phyloP scores from a whole-genome alignment of 306 rosid species.

The Citrullus colocynthis region DNA sequence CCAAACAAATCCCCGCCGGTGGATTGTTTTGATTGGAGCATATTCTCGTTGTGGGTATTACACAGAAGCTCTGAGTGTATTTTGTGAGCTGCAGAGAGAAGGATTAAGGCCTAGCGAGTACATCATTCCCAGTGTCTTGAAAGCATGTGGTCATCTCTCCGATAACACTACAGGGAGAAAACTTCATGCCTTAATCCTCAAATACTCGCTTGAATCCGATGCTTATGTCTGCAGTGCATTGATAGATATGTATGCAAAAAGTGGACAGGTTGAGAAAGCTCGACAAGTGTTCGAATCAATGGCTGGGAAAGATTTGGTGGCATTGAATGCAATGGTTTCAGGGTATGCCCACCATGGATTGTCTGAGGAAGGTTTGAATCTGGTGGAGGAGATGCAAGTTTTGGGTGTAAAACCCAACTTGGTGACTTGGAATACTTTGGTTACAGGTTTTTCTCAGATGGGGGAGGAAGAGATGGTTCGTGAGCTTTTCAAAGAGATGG shows the following conservation, averaged over 20 bases:
- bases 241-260: constrained; percentile 69
- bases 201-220: constrained; percentile 43
- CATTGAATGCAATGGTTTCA: constrained; percentile 65
- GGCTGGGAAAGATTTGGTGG: constrained; percentile 56
- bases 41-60: constrained; percentile 50
- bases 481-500: constrained; percentile 41
- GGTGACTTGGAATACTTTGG: constrained; percentile 72
- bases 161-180: constrained; percentile 35
- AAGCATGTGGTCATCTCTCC: constrained; percentile 59
- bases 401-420: constrained; percentile 39
- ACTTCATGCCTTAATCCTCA: constrained; percentile 41
- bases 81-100: constrained; percentile 39
- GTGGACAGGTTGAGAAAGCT: constrained; percentile 34
- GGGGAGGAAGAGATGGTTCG: constrained; percentile 43
- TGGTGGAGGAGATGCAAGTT: constrained; percentile 40
- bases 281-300: constrained; percentile 43
- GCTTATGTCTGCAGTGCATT: constrained; percentile 49
- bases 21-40: constrained; percentile 53
- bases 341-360: constrained; percentile 57
- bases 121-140: constrained; percentile 72
- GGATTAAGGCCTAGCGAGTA: constrained; percentile 27
- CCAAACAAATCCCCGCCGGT: constrained; percentile 40
- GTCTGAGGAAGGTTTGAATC: constrained; percentile 36
- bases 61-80: constrained; percentile 30
- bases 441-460: constrained; percentile 63